Percentiles rank a stretch among this genome's conserved stretches.
These are phyloP conservation scores for Quercus parvula DNA, from an alignment of 306 rosid species.

Conservation along the genomic window DNA sequence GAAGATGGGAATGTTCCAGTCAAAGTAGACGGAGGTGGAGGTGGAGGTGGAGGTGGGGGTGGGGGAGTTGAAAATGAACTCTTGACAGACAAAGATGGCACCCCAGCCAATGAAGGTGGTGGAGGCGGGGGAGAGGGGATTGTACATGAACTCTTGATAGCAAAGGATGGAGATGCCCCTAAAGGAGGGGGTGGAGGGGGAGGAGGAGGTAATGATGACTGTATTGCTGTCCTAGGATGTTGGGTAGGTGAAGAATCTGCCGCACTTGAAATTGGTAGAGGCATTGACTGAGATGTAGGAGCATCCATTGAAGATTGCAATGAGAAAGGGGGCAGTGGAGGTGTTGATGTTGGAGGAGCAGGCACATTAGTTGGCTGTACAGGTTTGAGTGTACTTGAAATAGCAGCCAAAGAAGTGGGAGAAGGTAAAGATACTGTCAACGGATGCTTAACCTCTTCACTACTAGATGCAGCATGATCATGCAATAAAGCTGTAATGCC, in stretches of 20 bases:
- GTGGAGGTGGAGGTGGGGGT: constrained; percentile 24
- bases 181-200: constrained; percentile 12
- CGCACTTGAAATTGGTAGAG: constrained; percentile 22
- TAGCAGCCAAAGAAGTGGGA: constrained; percentile 17
- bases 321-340: constrained; percentile 21
- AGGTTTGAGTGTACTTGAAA: constrained; percentile 32
- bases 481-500: constrained; percentile 88
- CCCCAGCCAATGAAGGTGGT: constrained; percentile 16
- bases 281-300: constrained; percentile 14
- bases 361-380: constrained; percentile 27
- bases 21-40: constrained; percentile 22
- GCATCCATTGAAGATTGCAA: constrained; percentile 33
- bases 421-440: constrained; percentile 29
- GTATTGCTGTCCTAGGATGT: constrained; percentile 23
- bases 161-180: background rate
- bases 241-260: constrained; percentile 15
- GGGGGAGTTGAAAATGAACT: constrained; percentile 21
- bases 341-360: constrained; percentile 30
- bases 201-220: constrained; percentile 23
- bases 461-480: constrained; percentile 49
- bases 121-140: constrained; percentile 16
- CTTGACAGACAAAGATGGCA: constrained; percentile 13
- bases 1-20: constrained; percentile 26
- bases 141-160: background rate
- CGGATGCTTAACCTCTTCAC: constrained; percentile 38